phyloP scores from a whole-genome alignment of 78 protist species.

The Emiliania huxleyi region DNA sequence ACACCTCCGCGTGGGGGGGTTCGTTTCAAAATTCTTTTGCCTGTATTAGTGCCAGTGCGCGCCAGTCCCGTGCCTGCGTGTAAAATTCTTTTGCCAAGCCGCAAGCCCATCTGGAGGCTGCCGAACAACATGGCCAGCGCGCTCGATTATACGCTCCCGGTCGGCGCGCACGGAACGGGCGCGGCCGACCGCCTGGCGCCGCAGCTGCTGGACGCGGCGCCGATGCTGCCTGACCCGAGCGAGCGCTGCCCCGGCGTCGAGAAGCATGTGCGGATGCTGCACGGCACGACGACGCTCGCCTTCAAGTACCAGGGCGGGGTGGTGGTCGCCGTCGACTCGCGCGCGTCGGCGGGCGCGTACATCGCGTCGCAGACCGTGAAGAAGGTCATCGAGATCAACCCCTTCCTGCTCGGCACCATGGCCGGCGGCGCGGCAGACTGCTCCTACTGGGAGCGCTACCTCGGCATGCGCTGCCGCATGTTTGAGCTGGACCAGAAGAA shows the following conservation, averaged over 20 bases:
- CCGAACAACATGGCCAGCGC: too few species aligned
- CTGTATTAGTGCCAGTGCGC: too few species aligned
- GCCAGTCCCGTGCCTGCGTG: too few species aligned
- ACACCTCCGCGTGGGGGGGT: too few species aligned
- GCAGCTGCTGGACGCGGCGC: neutral
- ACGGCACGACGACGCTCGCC: conserved; percentile 99
- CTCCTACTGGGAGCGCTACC: conserved; percentile 94
- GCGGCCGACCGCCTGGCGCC: too few species aligned
- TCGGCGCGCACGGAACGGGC: too few species aligned
- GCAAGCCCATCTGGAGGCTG: too few species aligned
- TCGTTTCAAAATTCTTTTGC: too few species aligned
- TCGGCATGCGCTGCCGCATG: conserved; percentile 88
- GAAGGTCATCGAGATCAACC: conserved; percentile 98
- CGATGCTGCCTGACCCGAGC: neutral
- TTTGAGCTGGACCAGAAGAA: conserved; percentile 69
- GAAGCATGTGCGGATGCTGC: conserved; percentile 61
- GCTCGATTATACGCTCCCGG: too few species aligned
- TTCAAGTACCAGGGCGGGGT: conserved; percentile 91
- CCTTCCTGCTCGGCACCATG: conserved; percentile 98
- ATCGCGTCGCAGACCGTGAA: conserved; percentile 94
- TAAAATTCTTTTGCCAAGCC: too few species aligned
- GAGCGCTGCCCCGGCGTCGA: neutral
- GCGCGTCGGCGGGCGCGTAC: conserved; percentile 94
- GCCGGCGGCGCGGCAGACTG: conserved; percentile 99
- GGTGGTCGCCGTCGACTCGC: conserved; percentile 95